Conservation (phyloP, 352 stramenopile genomes). For the Elongisporangium anandrum region DNA sequence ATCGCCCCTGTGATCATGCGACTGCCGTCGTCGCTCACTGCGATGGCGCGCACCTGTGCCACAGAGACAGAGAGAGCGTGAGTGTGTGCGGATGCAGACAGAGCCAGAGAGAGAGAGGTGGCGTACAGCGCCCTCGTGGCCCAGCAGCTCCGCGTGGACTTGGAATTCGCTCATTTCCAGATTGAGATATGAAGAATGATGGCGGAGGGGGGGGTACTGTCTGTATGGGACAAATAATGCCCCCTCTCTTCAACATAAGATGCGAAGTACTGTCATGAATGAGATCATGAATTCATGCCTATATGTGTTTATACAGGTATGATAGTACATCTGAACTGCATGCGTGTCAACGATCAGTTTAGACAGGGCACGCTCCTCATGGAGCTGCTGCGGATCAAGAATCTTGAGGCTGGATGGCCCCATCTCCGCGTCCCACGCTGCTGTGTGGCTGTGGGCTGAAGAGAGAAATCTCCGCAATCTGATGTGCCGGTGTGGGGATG, state of each 20-base stretch:
- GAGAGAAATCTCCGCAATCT: background rate
- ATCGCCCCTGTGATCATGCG: slow-evolving; percentile 70
- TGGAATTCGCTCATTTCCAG: slow-evolving; percentile 15
- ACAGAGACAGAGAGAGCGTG: slow-evolving; percentile 3
- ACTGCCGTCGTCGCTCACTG: slow-evolving; percentile 22
- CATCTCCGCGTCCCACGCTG: background rate
- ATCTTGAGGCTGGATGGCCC: background rate
- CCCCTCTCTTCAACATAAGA: background rate
- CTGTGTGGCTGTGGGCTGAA: background rate
- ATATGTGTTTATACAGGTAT: background rate
- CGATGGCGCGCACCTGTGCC: slow-evolving; percentile 63
- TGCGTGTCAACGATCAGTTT: background rate
- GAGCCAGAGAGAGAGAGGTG: background rate
- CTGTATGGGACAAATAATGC: background rate
- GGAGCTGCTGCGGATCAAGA: background rate
- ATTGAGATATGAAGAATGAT: slow-evolving; percentile 4
- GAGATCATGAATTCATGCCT: background rate
- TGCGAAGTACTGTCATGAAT: background rate
- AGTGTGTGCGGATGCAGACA: slow-evolving; percentile 1
- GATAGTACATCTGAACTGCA: background rate
- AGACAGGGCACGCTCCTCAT: background rate
- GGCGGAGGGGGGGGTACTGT: background rate
- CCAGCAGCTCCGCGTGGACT: slow-evolving; percentile 52
- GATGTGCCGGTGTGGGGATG: background rate
- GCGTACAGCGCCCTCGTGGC: slow-evolving; percentile 76